Evolutionary conservation across 306 rosid genomes (phyloP).

Genomic region (Oxytropis ochrocephala): DNA sequence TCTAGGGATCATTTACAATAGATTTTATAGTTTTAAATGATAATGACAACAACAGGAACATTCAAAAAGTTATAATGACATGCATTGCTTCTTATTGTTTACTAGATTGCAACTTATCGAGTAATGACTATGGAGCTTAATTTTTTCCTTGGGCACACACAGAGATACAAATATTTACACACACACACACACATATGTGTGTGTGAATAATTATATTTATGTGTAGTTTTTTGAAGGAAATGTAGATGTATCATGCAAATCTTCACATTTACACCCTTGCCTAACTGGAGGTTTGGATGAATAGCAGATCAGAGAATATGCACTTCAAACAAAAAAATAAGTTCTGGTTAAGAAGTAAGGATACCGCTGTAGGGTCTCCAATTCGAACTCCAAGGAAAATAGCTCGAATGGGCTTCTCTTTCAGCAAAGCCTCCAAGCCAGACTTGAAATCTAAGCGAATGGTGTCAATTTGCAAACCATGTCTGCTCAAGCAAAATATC

Average conservation of each 20-base stretch:
- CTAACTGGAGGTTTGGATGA: background rate
- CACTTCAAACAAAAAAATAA: background rate
- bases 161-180: no score
- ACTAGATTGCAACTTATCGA: conserved; percentile 14
- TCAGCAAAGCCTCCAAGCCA: conserved; percentile 84
- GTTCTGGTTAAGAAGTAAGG: conserved; percentile 8
- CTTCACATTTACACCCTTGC: background rate
- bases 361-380: conserved; percentile 99
- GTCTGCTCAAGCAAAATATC: conserved; percentile 47
- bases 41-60: background rate
- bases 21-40: background rate
- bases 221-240: background rate
- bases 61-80: background rate
- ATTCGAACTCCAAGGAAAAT: conserved; percentile 95
- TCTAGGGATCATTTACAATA: background rate
- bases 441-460: conserved; percentile 81
- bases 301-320: background rate
- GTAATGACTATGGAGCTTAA: background rate
- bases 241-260: background rate
- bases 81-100: background rate
- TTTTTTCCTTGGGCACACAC: background rate
- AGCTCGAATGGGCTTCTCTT: conserved; percentile 71
- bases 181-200: background rate
- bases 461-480: conserved; percentile 79
- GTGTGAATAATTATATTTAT: background rate